phyloP scores from a whole-genome alignment of 2,329 filamentous ascomycete species.

The Cladobotryum mycophilum region DNA sequence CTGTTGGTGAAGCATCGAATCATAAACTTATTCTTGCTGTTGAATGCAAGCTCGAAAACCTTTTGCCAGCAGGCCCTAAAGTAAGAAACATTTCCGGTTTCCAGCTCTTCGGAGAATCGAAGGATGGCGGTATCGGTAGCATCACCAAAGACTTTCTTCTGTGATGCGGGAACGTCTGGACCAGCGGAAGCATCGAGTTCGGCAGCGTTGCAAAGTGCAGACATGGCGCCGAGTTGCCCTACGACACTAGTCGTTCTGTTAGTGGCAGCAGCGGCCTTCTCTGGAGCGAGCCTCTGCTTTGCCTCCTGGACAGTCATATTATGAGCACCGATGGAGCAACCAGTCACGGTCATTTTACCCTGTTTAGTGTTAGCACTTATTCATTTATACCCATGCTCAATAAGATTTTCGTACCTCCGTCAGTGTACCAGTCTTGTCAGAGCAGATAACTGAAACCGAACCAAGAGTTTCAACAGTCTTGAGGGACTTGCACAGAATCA shows the following conservation, averaged over 20 bases:
- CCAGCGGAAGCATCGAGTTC: conserved; percentile 66
- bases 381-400: neutral
- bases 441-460: conserved; percentile 66
- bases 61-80: conserved; percentile 58
- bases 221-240: conserved; percentile 53
- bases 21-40: conserved; percentile 82
- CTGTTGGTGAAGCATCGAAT: conserved; percentile 52
- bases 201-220: conserved; percentile 67
- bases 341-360: conserved; percentile 69
- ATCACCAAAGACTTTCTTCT: conserved; percentile 65
- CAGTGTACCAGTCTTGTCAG: conserved; percentile 69
- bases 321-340: conserved; percentile 53
- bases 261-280: conserved; percentile 12
- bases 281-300: conserved; percentile 30
- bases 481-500: conserved; percentile 72
- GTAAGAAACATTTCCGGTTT: conserved; percentile 47
- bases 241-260: conserved; percentile 23
- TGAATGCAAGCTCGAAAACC: conserved; percentile 65
- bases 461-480: conserved; percentile 74
- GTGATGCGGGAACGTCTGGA: conserved; percentile 48
- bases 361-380: conserved; percentile 21
- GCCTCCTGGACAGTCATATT: conserved; percentile 47
- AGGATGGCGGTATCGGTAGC: conserved; percentile 71
- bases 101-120: conserved; percentile 60
- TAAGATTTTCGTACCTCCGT: conserved; percentile 39